These are phyloP conservation scores for Kurtzmaniella quercitrusa DNA, from an alignment of 1,139 yeast species.

Conservation along the genomic window DNA sequence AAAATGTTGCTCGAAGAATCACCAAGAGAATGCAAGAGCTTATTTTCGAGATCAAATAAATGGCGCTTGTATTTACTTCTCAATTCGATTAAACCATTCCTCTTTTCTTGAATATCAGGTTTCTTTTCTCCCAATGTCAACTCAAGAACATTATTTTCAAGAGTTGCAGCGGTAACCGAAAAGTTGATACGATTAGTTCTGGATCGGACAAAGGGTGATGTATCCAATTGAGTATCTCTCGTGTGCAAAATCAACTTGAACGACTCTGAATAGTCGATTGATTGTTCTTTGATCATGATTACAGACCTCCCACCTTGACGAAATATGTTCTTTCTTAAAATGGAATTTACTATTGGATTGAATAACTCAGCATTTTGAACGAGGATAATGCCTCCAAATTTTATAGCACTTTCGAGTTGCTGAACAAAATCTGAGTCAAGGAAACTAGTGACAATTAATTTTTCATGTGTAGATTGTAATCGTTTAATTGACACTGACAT, in stretches of 20 bases:
- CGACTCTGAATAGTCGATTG: constrained; percentile 62
- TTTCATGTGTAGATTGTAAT: constrained; percentile 26
- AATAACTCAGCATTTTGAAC: constrained; percentile 76
- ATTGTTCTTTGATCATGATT: constrained; percentile 57
- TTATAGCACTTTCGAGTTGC: constrained; percentile 71
- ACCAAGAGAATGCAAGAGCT: constrained; percentile 55
- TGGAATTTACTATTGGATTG: constrained; percentile 67
- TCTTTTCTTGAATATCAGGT: constrained; percentile 65
- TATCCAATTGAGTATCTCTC: constrained; percentile 45
- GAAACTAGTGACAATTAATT: constrained; percentile 62
- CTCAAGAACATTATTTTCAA: constrained; percentile 62
- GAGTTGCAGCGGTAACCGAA: constrained; percentile 62
- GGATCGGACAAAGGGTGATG: constrained; percentile 57
- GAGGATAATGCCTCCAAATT: constrained; percentile 77
- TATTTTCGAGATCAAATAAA: constrained; percentile 56
- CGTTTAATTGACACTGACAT: constrained; percentile 44
- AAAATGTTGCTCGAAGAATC: constrained; percentile 59
- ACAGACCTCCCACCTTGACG: constrained; percentile 69
- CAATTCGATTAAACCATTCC: constrained; percentile 49
- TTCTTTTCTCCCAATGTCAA: constrained; percentile 49
- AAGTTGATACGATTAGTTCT: constrained; percentile 67
- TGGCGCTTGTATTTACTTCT: constrained; percentile 58
- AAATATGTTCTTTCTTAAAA: constrained; percentile 59
- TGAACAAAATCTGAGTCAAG: constrained; percentile 64
- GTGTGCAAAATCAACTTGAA: constrained; percentile 64